These are phyloP conservation scores for Nothophaeocryptopus gaeumannii DNA, from an alignment of 2,329 filamentous ascomycete genomes.

Conservation along the genomic window DNA sequence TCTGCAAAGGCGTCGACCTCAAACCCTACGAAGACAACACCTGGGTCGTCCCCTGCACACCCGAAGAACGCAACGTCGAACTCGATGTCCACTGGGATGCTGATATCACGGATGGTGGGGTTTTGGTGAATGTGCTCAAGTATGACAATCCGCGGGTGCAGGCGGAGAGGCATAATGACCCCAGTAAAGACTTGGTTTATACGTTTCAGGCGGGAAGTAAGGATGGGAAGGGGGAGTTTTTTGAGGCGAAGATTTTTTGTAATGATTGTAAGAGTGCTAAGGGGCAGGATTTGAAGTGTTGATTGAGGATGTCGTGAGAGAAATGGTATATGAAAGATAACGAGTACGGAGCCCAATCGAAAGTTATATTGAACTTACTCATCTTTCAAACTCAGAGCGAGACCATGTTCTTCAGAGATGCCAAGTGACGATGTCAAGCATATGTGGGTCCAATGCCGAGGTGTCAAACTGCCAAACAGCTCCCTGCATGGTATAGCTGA, in stretches of 20 bases:
- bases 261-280: conserved; percentile 6
- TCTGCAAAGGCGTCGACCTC: conserved; percentile 14
- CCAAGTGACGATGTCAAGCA: too few relatives aligned
- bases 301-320: too few relatives aligned
- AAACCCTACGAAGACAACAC: conserved; percentile 13
- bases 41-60: conserved; percentile 13
- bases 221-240: conserved; percentile 10
- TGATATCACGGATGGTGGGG: conserved; percentile 12
- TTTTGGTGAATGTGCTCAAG: conserved; percentile 13
- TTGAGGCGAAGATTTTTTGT: conserved; percentile 14
- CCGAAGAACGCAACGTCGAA: conserved; percentile 11
- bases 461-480: too few relatives aligned
- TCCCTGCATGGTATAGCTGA: too few relatives aligned
- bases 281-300: conserved; percentile 13
- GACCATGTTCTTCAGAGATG: too few relatives aligned
- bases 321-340: too few relatives aligned
- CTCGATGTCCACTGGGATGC: conserved; percentile 12
- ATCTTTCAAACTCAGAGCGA: too few relatives aligned
- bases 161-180: conserved; percentile 7
- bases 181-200: conserved; percentile 12
- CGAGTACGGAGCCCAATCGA: too few relatives aligned
- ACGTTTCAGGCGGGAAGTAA: conserved; percentile 10
- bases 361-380: too few relatives aligned
- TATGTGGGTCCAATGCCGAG: too few relatives aligned
- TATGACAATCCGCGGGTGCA: conserved; percentile 12